Evolutionary conservation across 2,329 filamentous ascomycete genomes (phyloP).

Genomic region (Ceratocystis eucalypticola): DNA sequence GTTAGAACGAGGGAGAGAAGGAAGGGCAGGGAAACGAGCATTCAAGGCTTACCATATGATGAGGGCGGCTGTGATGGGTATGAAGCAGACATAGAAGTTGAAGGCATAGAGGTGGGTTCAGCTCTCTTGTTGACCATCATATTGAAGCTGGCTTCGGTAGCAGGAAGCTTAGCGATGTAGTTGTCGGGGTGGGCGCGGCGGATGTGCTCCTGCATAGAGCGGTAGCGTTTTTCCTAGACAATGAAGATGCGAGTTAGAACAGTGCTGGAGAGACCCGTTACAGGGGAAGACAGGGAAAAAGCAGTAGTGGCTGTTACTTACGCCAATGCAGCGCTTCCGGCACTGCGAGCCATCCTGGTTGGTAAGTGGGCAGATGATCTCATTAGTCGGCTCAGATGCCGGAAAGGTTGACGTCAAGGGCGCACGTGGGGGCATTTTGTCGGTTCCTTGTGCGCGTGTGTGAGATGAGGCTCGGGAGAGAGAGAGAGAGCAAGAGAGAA

Average conservation of each 20-base stretch:
- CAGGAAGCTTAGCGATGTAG: slow-evolving; percentile 94
- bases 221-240: slow-evolving; percentile 76
- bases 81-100: slow-evolving; percentile 23
- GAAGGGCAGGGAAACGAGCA: slow-evolving; percentile 15
- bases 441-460: not conserved
- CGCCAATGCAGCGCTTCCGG: slow-evolving; percentile 93
- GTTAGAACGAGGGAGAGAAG: slow-evolving; percentile 19
- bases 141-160: slow-evolving; percentile 93
- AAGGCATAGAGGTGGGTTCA: slow-evolving; percentile 25
- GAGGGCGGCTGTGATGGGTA: not conserved
- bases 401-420: slow-evolving; percentile 83
- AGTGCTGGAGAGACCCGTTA: not conserved
- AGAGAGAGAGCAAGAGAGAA: not conserved
- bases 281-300: not conserved
- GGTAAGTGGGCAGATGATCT: slow-evolving; percentile 88
- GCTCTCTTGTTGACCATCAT: slow-evolving; percentile 77
- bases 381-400: slow-evolving; percentile 81
- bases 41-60: slow-evolving; percentile 20
- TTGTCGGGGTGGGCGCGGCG: slow-evolving; percentile 91
- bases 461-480: not conserved
- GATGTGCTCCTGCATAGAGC: slow-evolving; percentile 99
- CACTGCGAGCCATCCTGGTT: slow-evolving; percentile 96
- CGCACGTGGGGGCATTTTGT: slow-evolving; percentile 70
- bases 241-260: slow-evolving; percentile 19
- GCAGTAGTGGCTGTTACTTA: slow-evolving; percentile 43